Conservation (phyloP, 441 rosid genomes). For the Adansonia gregorii region DNA sequence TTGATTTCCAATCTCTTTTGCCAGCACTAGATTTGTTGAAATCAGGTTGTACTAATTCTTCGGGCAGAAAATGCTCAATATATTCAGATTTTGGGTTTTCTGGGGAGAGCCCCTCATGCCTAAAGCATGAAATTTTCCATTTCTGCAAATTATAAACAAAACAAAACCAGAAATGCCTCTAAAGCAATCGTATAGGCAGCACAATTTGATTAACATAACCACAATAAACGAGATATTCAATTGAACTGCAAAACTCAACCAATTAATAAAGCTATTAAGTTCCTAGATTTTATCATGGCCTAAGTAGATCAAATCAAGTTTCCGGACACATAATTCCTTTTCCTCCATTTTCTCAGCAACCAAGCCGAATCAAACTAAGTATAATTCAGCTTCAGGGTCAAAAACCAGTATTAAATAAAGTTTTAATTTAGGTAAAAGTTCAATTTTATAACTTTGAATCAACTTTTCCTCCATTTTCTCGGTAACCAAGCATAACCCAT, state of each 20-base stretch:
- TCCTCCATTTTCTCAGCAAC: constrained; percentile 20
- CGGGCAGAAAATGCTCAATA: constrained; percentile 45
- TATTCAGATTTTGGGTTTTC: constrained; percentile 45
- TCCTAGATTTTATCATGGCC: constrained; percentile 3
- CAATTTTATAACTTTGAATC: not conserved
- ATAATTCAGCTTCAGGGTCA: constrained; percentile 2
- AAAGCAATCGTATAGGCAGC: not conserved
- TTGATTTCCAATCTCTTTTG: constrained; percentile 55
- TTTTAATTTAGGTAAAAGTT: not conserved
- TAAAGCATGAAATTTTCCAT: constrained; percentile 74
- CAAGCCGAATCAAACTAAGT: not conserved
- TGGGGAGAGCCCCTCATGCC: constrained; percentile 55
- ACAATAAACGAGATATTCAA: not conserved
- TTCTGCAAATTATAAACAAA: constrained; percentile 49
- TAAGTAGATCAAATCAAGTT: not conserved
- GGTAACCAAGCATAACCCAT: not conserved
- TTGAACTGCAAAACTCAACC: constrained; percentile 13
- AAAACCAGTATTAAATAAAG: not conserved
- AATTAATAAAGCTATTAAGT: not conserved
- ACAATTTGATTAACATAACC: not conserved
- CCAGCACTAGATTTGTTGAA: constrained; percentile 35
- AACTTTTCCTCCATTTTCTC: not conserved
- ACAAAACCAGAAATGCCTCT: constrained; percentile 1
- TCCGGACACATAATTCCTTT: not conserved
- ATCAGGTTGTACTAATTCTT: constrained; percentile 60